Conservation (phyloP, 1,139 yeast species). For the Lodderomyces orthopsilosis region DNA sequence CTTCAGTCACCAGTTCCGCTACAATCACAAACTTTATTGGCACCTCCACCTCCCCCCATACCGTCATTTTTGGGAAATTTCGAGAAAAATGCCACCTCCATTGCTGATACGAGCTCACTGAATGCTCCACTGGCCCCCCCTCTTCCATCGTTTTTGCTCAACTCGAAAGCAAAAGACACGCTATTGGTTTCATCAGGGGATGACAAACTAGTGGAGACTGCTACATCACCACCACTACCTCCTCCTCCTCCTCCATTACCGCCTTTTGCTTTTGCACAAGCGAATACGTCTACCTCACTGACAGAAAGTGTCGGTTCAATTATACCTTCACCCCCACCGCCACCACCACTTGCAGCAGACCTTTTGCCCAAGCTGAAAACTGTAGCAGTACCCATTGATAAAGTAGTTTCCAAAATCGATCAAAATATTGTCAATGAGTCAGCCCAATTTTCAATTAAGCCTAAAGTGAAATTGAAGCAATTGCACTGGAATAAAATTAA, state of each 20-base stretch:
- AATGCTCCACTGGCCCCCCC: not conserved
- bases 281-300: not conserved
- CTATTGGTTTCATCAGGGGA: not conserved
- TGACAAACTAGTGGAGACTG: not conserved
- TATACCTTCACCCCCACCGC: slow-evolving; percentile 16
- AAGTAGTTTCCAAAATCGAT: not conserved
- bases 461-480: slow-evolving; percentile 73
- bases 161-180: not conserved
- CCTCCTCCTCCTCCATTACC: slow-evolving; percentile 10
- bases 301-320: not conserved
- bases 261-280: slow-evolving; percentile 1
- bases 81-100: not conserved
- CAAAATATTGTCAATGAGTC: slow-evolving; percentile 2
- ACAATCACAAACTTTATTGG: slow-evolving; percentile 21
- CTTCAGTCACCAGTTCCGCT: slow-evolving; percentile 13
- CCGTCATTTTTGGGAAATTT: slow-evolving; percentile 8
- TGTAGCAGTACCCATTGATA: not conserved
- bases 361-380: slow-evolving; percentile 4
- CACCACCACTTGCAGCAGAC: slow-evolving; percentile 7
- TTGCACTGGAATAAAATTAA: slow-evolving; percentile 93
- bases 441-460: slow-evolving; percentile 35
- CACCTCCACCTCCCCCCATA: slow-evolving; percentile 23
- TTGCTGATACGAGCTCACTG: not conserved
- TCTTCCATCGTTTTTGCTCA: not conserved
- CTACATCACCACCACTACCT: slow-evolving; percentile 3